Evolutionary conservation across 192 early-diverging fungal genomes (phyloP), one percentile per base, ranked within the genome.

Genomic region (Backusella liffmaniae): DNA sequence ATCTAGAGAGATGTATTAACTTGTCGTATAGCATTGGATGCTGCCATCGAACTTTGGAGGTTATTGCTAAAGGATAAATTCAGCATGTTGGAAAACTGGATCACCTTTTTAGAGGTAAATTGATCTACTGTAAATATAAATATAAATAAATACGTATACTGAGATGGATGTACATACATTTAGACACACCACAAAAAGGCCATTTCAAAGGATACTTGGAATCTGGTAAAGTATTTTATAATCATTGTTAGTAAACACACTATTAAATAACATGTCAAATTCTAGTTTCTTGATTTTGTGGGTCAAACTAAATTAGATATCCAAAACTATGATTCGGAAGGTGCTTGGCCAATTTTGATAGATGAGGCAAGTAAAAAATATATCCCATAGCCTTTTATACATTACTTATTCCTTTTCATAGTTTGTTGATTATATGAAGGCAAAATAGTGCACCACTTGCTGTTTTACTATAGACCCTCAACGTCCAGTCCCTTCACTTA

Each of bases 301-400:
- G 85, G 79, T 66, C 91, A 91, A 74, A 84, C 85, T 34, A 83
- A 90, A 77, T 72, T 83, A 32, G 83, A 91, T 68, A 85, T 95
- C 74, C 77, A 79, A 12, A 92, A 88, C 67, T 87, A 95, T 79
- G 94, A 94, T 73, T 84, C 87, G 7, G 93, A 94, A 77, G 88
- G 93, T 41, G 94, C 94, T 49, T 96, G 94, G 94, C 94, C 94
- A 13, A 88, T 92, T 69, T 82, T 96, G 35, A 94, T 96, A 79
- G 94, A 96, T 74, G 88, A 92, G 56, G 86, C 85, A 79, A 78
- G 77, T 21, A 35, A 3, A 18, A 12, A 21, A 18, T 4, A n/a
- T 36, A n/a, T 16, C 15, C 51, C 0, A n/a, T 3, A 41, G 16
- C 12, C 1, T 53, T 59, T 59, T 12, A 39, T 39, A 39, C 0